Conservation (phyloP, 768 basidiomycete species). For the Lactifluus volemus region DNA sequence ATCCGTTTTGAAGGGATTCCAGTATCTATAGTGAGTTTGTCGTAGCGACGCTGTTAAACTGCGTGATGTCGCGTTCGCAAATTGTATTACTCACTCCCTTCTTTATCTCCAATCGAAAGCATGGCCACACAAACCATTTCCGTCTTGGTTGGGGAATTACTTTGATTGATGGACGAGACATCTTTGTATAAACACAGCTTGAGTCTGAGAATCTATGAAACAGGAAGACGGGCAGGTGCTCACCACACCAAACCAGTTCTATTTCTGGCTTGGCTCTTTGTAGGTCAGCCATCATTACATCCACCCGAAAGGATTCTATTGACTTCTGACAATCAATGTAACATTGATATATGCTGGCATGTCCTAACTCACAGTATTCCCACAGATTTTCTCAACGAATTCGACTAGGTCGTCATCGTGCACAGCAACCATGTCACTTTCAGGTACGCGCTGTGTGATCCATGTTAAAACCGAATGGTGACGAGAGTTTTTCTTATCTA, state of each 20-base stretch:
- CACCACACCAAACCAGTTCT: background rate
- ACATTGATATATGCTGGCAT: background rate
- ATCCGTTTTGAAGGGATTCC: conserved; percentile 49
- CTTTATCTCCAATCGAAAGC: background rate
- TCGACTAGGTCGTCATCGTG: background rate
- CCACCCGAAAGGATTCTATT: background rate
- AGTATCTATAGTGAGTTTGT: background rate
- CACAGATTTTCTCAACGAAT: background rate
- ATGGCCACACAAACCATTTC: background rate
- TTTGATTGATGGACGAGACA: background rate
- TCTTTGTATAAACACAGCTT: background rate
- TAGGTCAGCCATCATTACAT: background rate
- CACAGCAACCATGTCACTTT: background rate
- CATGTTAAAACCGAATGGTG: background rate
- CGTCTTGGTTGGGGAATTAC: background rate
- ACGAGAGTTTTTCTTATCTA: background rate
- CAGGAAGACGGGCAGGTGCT: background rate
- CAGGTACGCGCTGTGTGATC: background rate
- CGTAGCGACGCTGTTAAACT: background rate
- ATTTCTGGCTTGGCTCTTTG: background rate
- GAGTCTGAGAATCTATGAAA: background rate
- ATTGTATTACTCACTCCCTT: background rate
- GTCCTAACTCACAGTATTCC: background rate
- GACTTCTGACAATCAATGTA: background rate
- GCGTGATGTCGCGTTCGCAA: too few relatives aligned